Evolutionary conservation across 352 stramenopile species (phyloP), one percentile per base, ranked within the genome.

Genomic region (Globisporangium perplexum): DNA sequence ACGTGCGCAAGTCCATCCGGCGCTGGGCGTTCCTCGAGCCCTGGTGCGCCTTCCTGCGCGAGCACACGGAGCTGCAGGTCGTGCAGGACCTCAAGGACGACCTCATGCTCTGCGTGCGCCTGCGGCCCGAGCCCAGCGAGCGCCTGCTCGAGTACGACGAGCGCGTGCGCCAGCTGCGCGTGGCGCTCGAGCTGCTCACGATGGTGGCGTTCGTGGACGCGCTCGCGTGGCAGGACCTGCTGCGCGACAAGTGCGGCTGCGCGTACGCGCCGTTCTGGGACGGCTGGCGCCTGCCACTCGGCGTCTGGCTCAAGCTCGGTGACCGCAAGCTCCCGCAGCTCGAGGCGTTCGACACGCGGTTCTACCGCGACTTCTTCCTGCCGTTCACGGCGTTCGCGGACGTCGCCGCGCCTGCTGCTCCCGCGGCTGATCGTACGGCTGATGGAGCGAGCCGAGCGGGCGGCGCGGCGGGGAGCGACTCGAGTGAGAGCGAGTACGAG

Each of bases 21-120:
- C 35, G 35, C 31, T 53, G 47, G 47, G 47, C 47, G 47, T 53
- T 53, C 33, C 33, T 53, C n/a, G 47, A 53, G 47, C 47, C 47
- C 30, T 53, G 47, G 47, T 53, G 47, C 31, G 47, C 47, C 4
- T 53, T 53, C 31, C 30, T 53, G 47, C 47, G 47, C 22, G 31
- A 53, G 47, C 10, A 53, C 31, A 20, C 31, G n/a, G 26, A 26
- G 47, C 47, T 52, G n/a, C 47, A 53, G 20, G n/a, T 53, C 3
- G n/a, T 53, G 30, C 6, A 36, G 28, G 47, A 53, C 47, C 31
- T 22, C n/a, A 53, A 53, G n/a, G 28, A 23, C 47, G 47, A 53
- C 47, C 47, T 53, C 28, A 28, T 53, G 47, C 47, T 53, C 31
- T 53, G 47, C 47, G 47, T 53, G n/a, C 47, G 47, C 18, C 33